Base-by-base conservation (phyloP, 2,329 filamentous ascomycete genomes). In the Microdochium nivale region DNA sequence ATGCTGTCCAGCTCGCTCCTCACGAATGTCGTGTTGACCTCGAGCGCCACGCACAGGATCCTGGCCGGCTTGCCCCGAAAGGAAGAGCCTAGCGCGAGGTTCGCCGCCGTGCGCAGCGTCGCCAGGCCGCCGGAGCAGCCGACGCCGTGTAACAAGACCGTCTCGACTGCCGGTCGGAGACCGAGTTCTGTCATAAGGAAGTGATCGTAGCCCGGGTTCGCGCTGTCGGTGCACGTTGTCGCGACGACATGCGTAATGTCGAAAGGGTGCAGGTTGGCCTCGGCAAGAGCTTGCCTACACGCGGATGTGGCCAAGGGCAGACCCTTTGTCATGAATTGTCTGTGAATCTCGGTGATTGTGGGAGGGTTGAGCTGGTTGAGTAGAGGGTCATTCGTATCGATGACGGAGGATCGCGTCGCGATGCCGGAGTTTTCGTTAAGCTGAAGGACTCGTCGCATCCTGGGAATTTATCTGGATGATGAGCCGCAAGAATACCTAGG, bases 161-260 rank as follows among this genome's bases (percentile, higher is more conserved):
- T 85, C 58, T 87, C 81, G 2, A 83, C 75, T 16, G 67, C 69
- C 30, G 75, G 69, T n/a, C 70, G 69, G 25, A 86, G 70, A 0
- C 80, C 80, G 2, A 87, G 66, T 3, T 72, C 69, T 59, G 79
- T 80, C 50, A 76, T 76, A 23, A 87, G 79, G 55, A 74, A 83
- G 62, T 86, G 80, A 57, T 87, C 84, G 60, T 81, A 87, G 1
- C 83, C 83, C 0, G 83, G 83, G 61, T 86, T 87, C 16, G 82
- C 81, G 56, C 80, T 84, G 62, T 87, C 80, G 8, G 83, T 87
- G 62, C 84, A 87, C 5, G 83, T 86, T 0, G 82, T 84, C 25
- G 81, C 78, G 10, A 87, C 81, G 40, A 86, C 72, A 58, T 87
- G 84, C 2, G 83, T 87, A 55, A 87, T 81, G 49, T 81, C 69